Base-by-base conservation (phyloP, 2,329 filamentous ascomycete species). In the Paecilomyces fulvus region DNA sequence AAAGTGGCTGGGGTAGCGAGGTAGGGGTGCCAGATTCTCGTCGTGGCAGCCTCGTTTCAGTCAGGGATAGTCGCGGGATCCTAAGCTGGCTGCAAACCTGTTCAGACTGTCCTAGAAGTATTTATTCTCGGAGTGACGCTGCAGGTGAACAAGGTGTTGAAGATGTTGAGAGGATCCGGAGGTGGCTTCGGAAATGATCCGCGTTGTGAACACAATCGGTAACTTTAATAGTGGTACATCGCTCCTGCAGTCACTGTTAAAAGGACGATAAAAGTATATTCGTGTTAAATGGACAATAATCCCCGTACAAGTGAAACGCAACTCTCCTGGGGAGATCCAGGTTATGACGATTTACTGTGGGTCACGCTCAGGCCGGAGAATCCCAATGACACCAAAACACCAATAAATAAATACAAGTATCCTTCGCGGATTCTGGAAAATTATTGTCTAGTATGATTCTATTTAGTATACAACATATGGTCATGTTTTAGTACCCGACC, bases 21-120 rank as follows among this genome's bases (percentile, higher is more conserved):
- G 53, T 61, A 60, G 63, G 1, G 62, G 65, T 62, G 64, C 68
- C 69, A 71, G 65, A 56, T 33, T 66, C 59, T 60, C 55, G 59
- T 54, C 17, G 37, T 23, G 33, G 10, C n/a, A 11, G 28, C 50
- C 28, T 30, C 28, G 43, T 17, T 43, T 17, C n/a, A 9, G 14
- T 43, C 14, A n/a, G n/a, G 14, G 14, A 17, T 3, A n/a, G 14
- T 43, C 4, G 6, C 37, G 8, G 17, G 37, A 8, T 43, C 17
- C 37, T 17, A n/a, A n/a, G n/a, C 9, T 8, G 6, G n/a, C 37
- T 7, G n/a, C n/a, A 43, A 20, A 1, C n/a, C n/a, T n/a, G n/a
- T 17, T 17, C n/a, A 43, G 17, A 8, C 33, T 43, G 14, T 12
- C 17, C 4, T 7, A 17, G 33, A 17, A 43, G n/a, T n/a, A 17